Conservation (phyloP, 345 rosid genomes). For the Hevea brasiliensis region DNA sequence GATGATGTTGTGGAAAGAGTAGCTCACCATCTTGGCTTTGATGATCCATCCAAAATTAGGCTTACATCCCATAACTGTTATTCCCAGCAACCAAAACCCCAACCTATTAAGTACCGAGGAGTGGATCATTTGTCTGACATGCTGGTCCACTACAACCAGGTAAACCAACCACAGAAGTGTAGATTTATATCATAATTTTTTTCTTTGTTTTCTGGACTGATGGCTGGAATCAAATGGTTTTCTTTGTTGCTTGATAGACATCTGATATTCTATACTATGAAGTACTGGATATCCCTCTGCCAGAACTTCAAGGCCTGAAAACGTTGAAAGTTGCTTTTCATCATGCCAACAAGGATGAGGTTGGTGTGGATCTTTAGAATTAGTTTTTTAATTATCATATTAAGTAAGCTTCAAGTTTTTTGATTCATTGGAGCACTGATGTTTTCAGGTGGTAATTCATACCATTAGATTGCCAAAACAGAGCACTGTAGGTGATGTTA, state of each 20-base stretch:
- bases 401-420: constrained; percentile 2
- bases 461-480: constrained; percentile 41
- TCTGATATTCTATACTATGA: constrained; percentile 92
- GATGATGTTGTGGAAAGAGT: constrained; percentile 93
- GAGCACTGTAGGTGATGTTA: constrained; percentile 41
- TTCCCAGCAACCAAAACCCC: constrained; percentile 98
- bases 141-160: constrained; percentile 95
- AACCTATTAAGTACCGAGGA: constrained; percentile 87
- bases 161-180: constrained; percentile 17
- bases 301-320: constrained; percentile 88
- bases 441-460: constrained; percentile 43
- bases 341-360: constrained; percentile 29
- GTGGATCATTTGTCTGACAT: constrained; percentile 85
- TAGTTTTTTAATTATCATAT: constrained; percentile 1
- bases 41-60: constrained; percentile 88
- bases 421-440: constrained; percentile 18
- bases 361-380: not conserved
- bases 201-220: constrained; percentile 11
- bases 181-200: not conserved
- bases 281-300: constrained; percentile 92
- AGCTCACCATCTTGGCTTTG: constrained; percentile 76
- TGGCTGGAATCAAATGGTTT: not conserved
- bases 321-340: constrained; percentile 38
- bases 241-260: constrained; percentile 43
- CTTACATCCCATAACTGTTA: constrained; percentile 98